Percentiles rank a stretch among this genome's conserved stretches.
Evolutionary conservation across 768 basidiomycete species (phyloP).

Genomic region (Crepidotus variabilis): DNA sequence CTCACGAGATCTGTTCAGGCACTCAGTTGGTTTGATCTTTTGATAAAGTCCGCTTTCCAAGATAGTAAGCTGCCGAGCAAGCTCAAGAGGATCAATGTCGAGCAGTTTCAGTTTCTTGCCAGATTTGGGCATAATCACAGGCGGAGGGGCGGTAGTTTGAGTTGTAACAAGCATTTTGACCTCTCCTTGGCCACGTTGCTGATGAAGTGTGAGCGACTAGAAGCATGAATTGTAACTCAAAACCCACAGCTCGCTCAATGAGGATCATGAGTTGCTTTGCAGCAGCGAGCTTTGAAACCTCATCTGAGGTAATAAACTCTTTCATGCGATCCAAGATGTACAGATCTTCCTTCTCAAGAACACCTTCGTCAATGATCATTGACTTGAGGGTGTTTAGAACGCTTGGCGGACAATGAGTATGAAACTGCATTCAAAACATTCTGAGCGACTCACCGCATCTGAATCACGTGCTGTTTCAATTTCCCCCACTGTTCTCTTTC

Average conservation of each 20-base stretch:
- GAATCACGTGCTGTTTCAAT: slow-evolving; percentile 83
- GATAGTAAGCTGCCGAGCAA: slow-evolving; percentile 91
- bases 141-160: slow-evolving; percentile 58
- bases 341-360: slow-evolving; percentile 83
- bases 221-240: not conserved
- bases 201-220: slow-evolving; percentile 2
- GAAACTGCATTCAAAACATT: not conserved
- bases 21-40: slow-evolving; percentile 87
- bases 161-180: slow-evolving; percentile 56
- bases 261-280: slow-evolving; percentile 71
- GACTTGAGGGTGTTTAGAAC: slow-evolving; percentile 89
- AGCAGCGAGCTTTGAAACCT: slow-evolving; percentile 60
- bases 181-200: slow-evolving; percentile 55
- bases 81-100: slow-evolving; percentile 85
- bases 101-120: slow-evolving; percentile 72
- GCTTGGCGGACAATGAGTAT: slow-evolving; percentile 31
- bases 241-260: slow-evolving; percentile 77
- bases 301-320: slow-evolving; percentile 67
- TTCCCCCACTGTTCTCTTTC: slow-evolving; percentile 80
- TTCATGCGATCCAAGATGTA: slow-evolving; percentile 80
- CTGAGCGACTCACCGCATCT: slow-evolving; percentile 62
- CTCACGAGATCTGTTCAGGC: slow-evolving; percentile 79
- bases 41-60: slow-evolving; percentile 86
- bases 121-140: slow-evolving; percentile 70
- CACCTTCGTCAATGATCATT: slow-evolving; percentile 81